Evolutionary conservation across 139 green algal species (phyloP), one percentile per base, ranked within the genome.

Genomic region (Medakamo hakoo): DNA sequence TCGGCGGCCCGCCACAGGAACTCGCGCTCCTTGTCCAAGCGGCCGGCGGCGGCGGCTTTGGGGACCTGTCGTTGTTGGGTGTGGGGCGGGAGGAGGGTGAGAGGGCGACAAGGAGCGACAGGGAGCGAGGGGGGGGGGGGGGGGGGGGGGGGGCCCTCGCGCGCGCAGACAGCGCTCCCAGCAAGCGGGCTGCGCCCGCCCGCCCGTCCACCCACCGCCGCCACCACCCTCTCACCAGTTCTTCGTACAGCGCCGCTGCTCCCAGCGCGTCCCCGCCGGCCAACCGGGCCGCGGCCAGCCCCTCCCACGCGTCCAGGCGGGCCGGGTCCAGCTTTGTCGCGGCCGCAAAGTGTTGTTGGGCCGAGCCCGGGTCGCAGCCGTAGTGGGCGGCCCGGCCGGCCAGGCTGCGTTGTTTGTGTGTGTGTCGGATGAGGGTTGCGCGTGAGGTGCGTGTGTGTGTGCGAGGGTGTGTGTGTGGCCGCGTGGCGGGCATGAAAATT

Each of bases 201-300:
- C n/a, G n/a, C n/a, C n/a, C n/a, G n/a, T n/a, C n/a, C n/a, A n/a
- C n/a, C n/a, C n/a, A 52, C 40, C 40, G 9, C 40, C 16, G 9
- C 40, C 40, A 52, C 40, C 40, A 52, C 40, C 9, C 40, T 4
- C 68, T 69, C 56, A 84, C 74, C 30, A 79, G 62, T 55, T 66
- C 67, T 18, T 79, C 78, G 32, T 77, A 79, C 48, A 64, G 62
- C n/a, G 70, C 66, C 55, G 69, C 64, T 16, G 71, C 70, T 27
- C 55, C 49, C 4, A 25, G 22, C n/a, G 30, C 27, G 60, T 84
- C 74, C 19, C 78, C 78, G 20, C 64, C 67, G n/a, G 64, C 72
- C 26, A 74, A 57, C 2, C 67, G 69, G 16, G 68, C 66, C 48
- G 76, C 74, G n/a, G 73, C 76, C 65, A 68, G 58, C 31, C 55